Percentiles rank a stretch among this genome's conserved stretches.
phyloP scores from a whole-genome alignment of 768 basidiomycete genomes.

The Lactarius trivialis region DNA sequence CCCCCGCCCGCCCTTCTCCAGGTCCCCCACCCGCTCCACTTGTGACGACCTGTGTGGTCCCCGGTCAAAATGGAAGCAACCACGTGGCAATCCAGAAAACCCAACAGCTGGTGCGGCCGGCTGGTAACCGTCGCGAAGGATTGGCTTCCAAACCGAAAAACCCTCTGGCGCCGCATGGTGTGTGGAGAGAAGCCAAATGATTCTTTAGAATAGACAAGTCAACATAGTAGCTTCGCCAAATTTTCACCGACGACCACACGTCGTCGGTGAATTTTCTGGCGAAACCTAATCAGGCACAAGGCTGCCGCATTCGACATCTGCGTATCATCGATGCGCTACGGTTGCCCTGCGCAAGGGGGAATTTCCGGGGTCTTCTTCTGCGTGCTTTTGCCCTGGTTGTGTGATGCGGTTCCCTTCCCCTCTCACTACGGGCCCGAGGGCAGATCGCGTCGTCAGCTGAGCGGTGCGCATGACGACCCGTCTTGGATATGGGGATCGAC shows the following conservation, averaged over 20 bases:
- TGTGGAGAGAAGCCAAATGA: slow-evolving; percentile 1
- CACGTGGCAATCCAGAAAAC: slow-evolving; percentile 9
- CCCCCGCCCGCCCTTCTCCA: slow-evolving; percentile 8
- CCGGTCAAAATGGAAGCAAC: not conserved
- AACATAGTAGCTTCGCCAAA: not conserved
- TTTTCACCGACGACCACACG: not conserved
- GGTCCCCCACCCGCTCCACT: not conserved
- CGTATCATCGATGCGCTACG: slow-evolving; percentile 7
- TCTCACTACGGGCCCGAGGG: not conserved
- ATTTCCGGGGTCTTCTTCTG: not conserved
- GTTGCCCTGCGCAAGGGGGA: slow-evolving; percentile 1
- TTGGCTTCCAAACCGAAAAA: slow-evolving; percentile 2
- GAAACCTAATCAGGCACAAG: slow-evolving; percentile 8
- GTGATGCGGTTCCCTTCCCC: not conserved
- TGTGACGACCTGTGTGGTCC: no score
- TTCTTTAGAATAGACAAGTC: no score
- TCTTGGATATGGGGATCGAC: not conserved
- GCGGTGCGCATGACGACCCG: not conserved
- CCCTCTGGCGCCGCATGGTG: slow-evolving; percentile 1
- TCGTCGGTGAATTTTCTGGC: not conserved
- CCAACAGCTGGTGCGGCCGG: not conserved
- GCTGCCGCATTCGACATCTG: not conserved
- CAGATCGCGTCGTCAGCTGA: not conserved
- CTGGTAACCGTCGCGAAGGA: slow-evolving; percentile 5
- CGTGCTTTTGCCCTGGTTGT: not conserved